Conservation (phyloP, 305 asterid species). For the Fraxinus xanthoxyloides region DNA sequence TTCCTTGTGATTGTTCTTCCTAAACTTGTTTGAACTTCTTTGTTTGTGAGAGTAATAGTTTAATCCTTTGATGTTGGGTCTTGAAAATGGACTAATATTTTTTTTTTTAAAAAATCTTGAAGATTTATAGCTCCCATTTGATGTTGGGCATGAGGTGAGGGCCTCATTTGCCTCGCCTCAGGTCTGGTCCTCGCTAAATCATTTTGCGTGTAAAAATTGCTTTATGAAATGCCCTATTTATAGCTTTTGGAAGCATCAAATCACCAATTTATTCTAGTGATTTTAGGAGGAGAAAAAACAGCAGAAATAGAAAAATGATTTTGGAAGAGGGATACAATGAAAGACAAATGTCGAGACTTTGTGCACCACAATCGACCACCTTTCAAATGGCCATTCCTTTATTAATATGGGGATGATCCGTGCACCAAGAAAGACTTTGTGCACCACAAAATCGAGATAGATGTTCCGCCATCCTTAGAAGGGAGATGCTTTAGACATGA, state of each 20-base stretch:
- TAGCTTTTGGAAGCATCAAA: slow-evolving; percentile 7
- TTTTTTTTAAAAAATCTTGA: neutral
- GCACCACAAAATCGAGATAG: neutral
- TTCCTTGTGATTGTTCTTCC: neutral
- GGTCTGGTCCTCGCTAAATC: too few species aligned
- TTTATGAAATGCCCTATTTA: neutral
- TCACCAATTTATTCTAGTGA: slow-evolving; percentile 17
- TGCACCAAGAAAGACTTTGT: neutral
- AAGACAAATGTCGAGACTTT: too few species aligned
- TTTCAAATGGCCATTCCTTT: neutral
- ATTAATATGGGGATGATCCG: neutral
- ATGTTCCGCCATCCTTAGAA: neutral
- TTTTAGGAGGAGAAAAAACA: neutral
- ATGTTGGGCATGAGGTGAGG: neutral
- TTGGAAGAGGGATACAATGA: slow-evolving; percentile 27
- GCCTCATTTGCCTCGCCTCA: neutral
- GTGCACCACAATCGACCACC: too few species aligned
- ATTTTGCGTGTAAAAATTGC: neutral
- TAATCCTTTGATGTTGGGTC: neutral
- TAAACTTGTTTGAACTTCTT: neutral
- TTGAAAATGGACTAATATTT: too few species aligned
- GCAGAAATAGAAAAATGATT: slow-evolving; percentile 17
- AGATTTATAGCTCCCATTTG: neutral
- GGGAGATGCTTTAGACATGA: neutral
- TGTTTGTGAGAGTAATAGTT: neutral